These are phyloP conservation scores for Hypoxylon fuscum DNA, from an alignment of 495 filamentous ascomycete species.

Conservation along the genomic window DNA sequence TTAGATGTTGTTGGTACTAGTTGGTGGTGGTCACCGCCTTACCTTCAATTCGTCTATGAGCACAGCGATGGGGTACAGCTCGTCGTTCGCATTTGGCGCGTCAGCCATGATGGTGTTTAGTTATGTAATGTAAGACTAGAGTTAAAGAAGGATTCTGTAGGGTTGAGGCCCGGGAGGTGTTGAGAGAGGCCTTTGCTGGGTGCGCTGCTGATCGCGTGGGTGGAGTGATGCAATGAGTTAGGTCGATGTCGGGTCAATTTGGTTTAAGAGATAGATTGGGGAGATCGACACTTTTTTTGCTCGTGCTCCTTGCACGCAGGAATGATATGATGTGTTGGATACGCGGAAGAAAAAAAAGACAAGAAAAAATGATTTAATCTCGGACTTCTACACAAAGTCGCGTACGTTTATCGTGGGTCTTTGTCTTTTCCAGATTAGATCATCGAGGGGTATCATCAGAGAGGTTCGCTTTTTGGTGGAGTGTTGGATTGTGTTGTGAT, in stretches of 20 bases:
- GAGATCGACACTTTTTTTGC: conserved; percentile 31
- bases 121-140: conserved; percentile 9
- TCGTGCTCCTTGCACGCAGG: conserved; percentile 20
- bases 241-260: conserved; percentile 43
- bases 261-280: conserved; percentile 16
- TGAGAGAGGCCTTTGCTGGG: conserved; percentile 15
- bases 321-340: conserved; percentile 5
- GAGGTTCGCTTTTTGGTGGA: conserved; percentile 18
- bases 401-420: conserved; percentile 11
- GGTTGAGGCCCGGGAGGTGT: conserved; percentile 23
- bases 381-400: conserved; percentile 9
- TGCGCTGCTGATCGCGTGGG: conserved; percentile 39
- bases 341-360: conserved; percentile 9
- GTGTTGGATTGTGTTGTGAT: conserved; percentile 38
- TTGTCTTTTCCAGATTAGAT: conserved; percentile 31
- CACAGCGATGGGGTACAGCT: conserved; percentile 99
- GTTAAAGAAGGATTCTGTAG: background rate
- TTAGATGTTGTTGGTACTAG: background rate
- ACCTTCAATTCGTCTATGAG: conserved; percentile 99
- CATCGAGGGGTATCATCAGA: conserved; percentile 38
- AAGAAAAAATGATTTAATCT: conserved; percentile 10
- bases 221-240: conserved; percentile 42
- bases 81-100: conserved; percentile 75
- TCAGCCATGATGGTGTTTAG: conserved; percentile 61
- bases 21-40: conserved; percentile 42